Evolutionary conservation across 2,329 filamentous ascomycete genomes (phyloP).

Genomic region (Pseudogymnoascus sp.): DNA sequence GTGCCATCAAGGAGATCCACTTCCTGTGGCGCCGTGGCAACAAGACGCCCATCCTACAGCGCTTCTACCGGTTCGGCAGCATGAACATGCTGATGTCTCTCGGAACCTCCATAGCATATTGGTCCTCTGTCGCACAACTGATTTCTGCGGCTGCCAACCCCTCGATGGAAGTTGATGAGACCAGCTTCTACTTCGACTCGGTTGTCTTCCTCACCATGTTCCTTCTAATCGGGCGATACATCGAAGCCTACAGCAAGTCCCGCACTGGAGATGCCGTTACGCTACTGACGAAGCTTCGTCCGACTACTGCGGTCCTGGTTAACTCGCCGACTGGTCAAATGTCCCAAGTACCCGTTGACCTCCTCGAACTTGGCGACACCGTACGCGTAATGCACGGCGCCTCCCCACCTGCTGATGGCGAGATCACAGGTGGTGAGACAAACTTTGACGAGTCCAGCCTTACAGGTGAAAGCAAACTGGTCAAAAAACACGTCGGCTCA

Average conservation of each 20-base stretch:
- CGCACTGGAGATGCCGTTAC: constrained; percentile 78
- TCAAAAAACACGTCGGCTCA: constrained; percentile 56
- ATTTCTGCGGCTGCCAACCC: constrained; percentile 38
- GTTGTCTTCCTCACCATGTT: constrained; percentile 87
- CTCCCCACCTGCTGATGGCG: constrained; percentile 78
- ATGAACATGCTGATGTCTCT: constrained; percentile 89
- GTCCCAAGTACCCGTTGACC: constrained; percentile 18
- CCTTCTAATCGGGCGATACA: constrained; percentile 59
- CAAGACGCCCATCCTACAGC: constrained; percentile 58
- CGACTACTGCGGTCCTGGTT: constrained; percentile 64
- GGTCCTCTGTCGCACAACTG: constrained; percentile 70
- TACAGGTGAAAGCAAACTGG: constrained; percentile 66
- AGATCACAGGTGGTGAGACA: constrained; percentile 49
- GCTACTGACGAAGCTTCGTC: constrained; percentile 66
- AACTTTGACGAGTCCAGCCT: constrained; percentile 83
- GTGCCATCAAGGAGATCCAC: constrained; percentile 70
- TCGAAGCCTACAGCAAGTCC: constrained; percentile 83
- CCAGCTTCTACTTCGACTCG: constrained; percentile 67
- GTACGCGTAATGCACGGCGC: constrained; percentile 72
- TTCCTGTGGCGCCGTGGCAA: constrained; percentile 69
- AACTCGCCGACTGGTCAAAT: neutral
- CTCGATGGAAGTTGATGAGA: constrained; percentile 41
- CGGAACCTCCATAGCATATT: constrained; percentile 77
- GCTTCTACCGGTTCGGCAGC: constrained; percentile 85
- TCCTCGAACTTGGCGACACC: constrained; percentile 63